A percentile compares a stretch with the other conserved stretches of the same genome.
Conservation (phyloP, 495 filamentous ascomycete species). For the Annulohypoxylon maeteangense region DNA sequence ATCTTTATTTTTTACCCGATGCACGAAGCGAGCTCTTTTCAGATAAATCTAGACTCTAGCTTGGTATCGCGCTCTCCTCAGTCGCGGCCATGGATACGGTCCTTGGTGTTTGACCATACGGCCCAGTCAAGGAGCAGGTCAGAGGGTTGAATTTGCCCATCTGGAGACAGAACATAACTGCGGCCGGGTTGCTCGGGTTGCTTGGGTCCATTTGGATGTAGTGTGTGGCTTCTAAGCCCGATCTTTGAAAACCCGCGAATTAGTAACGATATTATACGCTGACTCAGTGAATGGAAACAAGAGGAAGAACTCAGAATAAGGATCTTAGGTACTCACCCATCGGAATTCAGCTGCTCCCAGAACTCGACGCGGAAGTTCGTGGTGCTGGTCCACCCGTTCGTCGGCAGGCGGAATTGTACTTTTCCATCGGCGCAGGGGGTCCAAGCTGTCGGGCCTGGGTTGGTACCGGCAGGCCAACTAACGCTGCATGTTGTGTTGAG, state of each 20-base stretch:
- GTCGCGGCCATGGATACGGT: constrained; percentile 31
- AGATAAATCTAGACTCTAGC: constrained; percentile 19
- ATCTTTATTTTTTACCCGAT: constrained; percentile 3
- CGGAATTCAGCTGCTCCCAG: constrained; percentile 28
- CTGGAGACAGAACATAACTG: constrained; percentile 42
- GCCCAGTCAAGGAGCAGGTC: constrained; percentile 37
- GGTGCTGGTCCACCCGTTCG: constrained; percentile 34
- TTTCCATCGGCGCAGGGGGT: constrained; percentile 26
- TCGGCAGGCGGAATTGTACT: constrained; percentile 37
- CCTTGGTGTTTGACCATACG: constrained; percentile 9
- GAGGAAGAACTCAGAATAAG: background rate
- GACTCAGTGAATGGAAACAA: background rate
- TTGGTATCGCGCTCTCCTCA: constrained; percentile 22
- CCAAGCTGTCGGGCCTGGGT: constrained; percentile 39
- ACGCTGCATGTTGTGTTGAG: constrained; percentile 42
- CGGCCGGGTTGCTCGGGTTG: constrained; percentile 39
- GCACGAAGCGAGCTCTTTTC: background rate
- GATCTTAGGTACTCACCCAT: constrained; percentile 33
- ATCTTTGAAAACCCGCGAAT: constrained; percentile 12
- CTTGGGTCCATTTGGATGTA: constrained; percentile 24
- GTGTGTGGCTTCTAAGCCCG: constrained; percentile 39
- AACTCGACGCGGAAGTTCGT: constrained; percentile 40
- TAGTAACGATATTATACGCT: constrained; percentile 9
- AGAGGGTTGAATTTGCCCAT: constrained; percentile 46
- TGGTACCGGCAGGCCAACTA: constrained; percentile 31